Evolutionary conservation across 371 early-diverging fungal species (phyloP).

Genomic region (Catenaria anguillulae): DNA sequence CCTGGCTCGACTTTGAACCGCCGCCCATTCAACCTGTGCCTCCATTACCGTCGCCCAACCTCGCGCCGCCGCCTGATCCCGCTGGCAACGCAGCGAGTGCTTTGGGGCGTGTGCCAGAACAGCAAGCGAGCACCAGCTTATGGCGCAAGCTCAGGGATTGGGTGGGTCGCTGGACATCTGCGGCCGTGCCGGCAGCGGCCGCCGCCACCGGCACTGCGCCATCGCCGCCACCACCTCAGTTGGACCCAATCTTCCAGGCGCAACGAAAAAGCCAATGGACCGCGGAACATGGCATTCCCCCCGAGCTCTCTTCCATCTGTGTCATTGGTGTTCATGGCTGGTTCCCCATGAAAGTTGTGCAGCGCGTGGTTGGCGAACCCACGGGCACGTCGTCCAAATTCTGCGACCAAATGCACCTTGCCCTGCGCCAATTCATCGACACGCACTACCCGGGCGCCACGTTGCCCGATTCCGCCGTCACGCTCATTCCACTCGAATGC

Average conservation of each 20-base stretch:
- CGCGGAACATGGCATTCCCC: background rate
- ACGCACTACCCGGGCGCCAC: conserved; percentile 4
- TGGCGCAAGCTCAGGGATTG: too few relatives aligned
- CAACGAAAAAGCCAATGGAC: background rate
- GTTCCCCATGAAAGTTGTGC: conserved; percentile 49
- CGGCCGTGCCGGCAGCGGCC: background rate
- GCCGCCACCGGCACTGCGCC: background rate
- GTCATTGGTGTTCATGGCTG: conserved; percentile 76
- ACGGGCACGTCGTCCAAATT: conserved; percentile 79
- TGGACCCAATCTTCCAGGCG: background rate
- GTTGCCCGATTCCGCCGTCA: conserved; percentile 20
- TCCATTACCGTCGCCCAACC: background rate
- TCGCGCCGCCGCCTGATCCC: background rate
- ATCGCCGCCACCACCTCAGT: background rate
- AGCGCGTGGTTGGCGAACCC: conserved; percentile 66
- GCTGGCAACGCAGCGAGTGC: background rate
- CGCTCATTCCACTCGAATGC: conserved; percentile 66
- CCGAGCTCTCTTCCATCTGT: conserved; percentile 17
- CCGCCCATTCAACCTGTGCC: background rate
- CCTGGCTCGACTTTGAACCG: background rate
- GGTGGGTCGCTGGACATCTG: background rate
- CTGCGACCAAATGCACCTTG: conserved; percentile 64
- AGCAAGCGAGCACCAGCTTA: too few relatives aligned
- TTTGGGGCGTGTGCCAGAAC: background rate
- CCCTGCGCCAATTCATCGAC: conserved; percentile 38